Evolutionary conservation across 2,329 filamentous ascomycete genomes (phyloP), one percentile per base, ranked within the genome.

Genomic region (Immersiporthe knoxdaviesiana): DNA sequence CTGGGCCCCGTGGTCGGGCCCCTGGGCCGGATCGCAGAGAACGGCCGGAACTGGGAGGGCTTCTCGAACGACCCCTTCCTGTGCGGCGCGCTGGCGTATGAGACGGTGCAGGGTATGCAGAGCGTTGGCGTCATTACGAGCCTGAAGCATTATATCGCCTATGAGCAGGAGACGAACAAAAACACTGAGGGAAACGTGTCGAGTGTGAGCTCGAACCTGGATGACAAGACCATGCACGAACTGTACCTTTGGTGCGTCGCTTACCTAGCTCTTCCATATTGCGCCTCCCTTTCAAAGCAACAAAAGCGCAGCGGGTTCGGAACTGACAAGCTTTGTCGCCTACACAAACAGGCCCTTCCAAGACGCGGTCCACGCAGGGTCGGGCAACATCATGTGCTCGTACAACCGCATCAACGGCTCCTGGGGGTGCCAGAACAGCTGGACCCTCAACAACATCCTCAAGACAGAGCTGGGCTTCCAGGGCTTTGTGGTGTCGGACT

Each of bases 1-100:
- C 83, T 95, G 16, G 92, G 92, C 1, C 92, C 92, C 3, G 91
- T 91, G 1, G 88, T 91, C 71, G 88, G 88, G 0, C 87, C 88
- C 1, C 75, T 90, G 1, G 88, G 89, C 21, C 82, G 87, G 2
- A 80, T 88, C 68, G 84, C 87, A 0, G 81, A 82, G 24, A 86
- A 87, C 64, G 89, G 89, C 1, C 80, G 89, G 61, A 89, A 88
- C 69, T 91, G 87, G 79, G 79, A 81, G 59, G 71, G 78, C 4
- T 79, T 80, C 65, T 75, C 76, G 4, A 75, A 74, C 30, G 87
- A 90, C 72, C 87, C 87, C 0, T 90, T 91, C 60, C 81, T 93
- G 0, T 88, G 75, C 24, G 79, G 78, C 27, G 72, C 72, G 1
- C 75, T 80, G 35, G 78, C 78, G 2, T 75, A 73, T 30, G 76